phyloP scores from a whole-genome alignment of 164 flowering plant species.

The Taxillus chinensis region DNA sequence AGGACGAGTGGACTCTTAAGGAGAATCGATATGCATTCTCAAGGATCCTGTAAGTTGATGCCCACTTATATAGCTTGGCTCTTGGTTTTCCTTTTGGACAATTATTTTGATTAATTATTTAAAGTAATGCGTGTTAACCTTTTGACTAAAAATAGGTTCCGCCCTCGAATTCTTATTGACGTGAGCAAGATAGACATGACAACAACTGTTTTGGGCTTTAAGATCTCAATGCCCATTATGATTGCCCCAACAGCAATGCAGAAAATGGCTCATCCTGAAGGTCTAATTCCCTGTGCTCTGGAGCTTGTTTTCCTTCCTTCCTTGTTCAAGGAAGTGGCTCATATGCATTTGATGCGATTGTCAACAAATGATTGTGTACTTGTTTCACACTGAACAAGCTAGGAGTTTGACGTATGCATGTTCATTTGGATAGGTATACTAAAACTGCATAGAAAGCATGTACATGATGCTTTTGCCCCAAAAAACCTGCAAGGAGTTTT shows the following conservation, averaged over 20 bases:
- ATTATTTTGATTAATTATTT: not conserved
- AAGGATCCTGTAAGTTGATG: conserved; percentile 60
- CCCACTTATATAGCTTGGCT: not conserved
- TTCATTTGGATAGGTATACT: no score
- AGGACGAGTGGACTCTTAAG: conserved; percentile 85
- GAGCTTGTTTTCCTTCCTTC: no score
- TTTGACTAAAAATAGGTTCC: conserved; percentile 36
- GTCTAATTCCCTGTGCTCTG: conserved; percentile 15
- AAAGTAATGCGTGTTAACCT: no score
- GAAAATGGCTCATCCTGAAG: conserved; percentile 94
- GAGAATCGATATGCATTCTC: conserved; percentile 81
- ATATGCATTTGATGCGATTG: no score
- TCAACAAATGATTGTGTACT: no score
- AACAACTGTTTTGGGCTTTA: conserved; percentile 68
- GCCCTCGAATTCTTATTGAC: conserved; percentile 80
- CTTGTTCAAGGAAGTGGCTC: no score
- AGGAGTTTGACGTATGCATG: no score
- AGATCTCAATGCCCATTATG: conserved; percentile 91
- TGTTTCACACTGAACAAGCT: no score
- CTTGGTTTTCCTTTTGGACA: no score
- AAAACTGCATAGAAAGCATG: no score
- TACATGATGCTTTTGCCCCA: no score
- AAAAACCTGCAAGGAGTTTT: no score
- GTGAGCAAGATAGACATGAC: conserved; percentile 73
- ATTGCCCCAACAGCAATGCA: conserved; percentile 89